Evolutionary conservation across 2,329 filamentous ascomycete genomes (phyloP).

Genomic region (Fusarium chaquense): DNA sequence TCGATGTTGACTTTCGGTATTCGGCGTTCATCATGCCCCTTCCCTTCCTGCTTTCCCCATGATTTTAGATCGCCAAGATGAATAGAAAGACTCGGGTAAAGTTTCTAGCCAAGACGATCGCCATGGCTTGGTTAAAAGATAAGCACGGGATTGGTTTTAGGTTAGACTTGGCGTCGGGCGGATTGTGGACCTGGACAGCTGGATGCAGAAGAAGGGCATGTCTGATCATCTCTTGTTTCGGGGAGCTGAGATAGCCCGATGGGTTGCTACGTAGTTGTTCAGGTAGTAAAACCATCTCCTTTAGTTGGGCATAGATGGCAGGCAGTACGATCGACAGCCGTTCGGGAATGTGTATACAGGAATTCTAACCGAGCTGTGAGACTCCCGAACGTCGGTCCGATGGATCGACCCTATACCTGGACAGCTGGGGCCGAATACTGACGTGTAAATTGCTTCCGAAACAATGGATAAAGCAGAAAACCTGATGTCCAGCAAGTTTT

Average conservation of each 20-base stretch:
- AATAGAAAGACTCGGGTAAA: conserved; percentile 1
- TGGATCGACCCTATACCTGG: neutral
- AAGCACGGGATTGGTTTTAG: neutral
- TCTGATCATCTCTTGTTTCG: neutral
- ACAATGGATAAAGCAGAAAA: neutral
- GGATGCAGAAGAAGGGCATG: neutral
- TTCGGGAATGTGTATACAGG: neutral
- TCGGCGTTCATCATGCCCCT: neutral
- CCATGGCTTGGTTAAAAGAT: neutral
- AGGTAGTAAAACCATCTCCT: too few species aligned
- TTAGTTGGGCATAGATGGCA: too few species aligned
- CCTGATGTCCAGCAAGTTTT: neutral
- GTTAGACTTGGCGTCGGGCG: neutral
- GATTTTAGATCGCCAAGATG: neutral
- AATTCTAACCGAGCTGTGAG: neutral
- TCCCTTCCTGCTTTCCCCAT: neutral
- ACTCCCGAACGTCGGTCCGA: neutral
- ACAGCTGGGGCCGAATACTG: neutral
- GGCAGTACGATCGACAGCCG: neutral
- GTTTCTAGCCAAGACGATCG: neutral
- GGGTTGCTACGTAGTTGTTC: too few species aligned
- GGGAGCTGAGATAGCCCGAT: neutral
- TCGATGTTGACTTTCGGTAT: neutral
- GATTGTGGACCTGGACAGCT: neutral
- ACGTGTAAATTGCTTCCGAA: neutral